Base-by-base conservation (phyloP, 148 eudicot genomes). In the Gaultheria prostrata region DNA sequence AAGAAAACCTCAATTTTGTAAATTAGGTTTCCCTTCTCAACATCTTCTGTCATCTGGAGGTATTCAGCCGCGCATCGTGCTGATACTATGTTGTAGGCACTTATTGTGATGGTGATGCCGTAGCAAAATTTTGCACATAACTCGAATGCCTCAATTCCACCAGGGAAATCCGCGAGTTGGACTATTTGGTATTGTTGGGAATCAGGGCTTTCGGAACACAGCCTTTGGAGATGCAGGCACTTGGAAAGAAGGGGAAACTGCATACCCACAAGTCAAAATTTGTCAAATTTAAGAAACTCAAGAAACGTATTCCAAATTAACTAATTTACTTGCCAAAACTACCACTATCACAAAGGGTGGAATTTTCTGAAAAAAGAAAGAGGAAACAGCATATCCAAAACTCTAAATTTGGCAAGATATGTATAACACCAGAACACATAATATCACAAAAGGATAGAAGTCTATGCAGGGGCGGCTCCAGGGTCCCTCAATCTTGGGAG, bases 181-280 rank as follows among this genome's bases (percentile, higher is more conserved):
- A 97, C 81, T 61, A 92, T 87, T 86, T 93, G 93, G 77, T 87
- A 90, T 7, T 88, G 88, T 3, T 93, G 90, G 8, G 93, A 76
- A 13, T 94, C 97, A 1, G 90, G 89, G 70, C 86, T 85, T 51
- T 93, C 93, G 18, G 97, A 88, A 80, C 93, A 93, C 20, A 94
- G 86, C 80, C 70, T 91, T 81, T 97, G 99, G 9, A 97, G 91
- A 28, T 81, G 86, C 80, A 91, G 79, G 80, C 95, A 92, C 87
- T 94, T 97, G 81, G 99, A 92, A 33, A 97, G 91, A 86, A 96
- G 86, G 26, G 98, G 98, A 89, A 92, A 94, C 99, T 96, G 94
- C 75, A 82, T 50, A 50, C 51, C 48, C n/a, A 80, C 61, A 78
- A 33, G n/a, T 24, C 53, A 46, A 76, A 80, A 49, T 5, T 56